Evolutionary conservation across 1,284 basidiomycete species (phyloP).

Genomic region (Microbotryomycetes sp.): DNA sequence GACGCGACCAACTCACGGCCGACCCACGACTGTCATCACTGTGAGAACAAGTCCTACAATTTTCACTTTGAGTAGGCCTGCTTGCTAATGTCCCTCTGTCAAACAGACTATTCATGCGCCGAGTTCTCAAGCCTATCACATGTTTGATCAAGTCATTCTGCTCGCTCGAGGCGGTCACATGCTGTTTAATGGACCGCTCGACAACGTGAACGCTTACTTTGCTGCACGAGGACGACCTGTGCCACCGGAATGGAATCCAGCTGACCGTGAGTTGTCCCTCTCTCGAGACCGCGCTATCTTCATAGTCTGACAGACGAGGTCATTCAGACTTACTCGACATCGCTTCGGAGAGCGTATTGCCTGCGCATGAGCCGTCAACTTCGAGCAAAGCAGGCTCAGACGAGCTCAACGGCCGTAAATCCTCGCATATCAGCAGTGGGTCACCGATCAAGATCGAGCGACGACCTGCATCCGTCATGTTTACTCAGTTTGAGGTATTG

Average conservation of each 20-base stretch:
- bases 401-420: not conserved
- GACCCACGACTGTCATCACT: constrained; percentile 62
- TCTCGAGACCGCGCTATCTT: not conserved
- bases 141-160: constrained; percentile 72
- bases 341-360: constrained; percentile 43
- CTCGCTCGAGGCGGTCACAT: constrained; percentile 63
- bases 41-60: constrained; percentile 74
- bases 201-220: constrained; percentile 61
- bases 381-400: not conserved
- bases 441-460: constrained; percentile 9
- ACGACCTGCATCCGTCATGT: constrained; percentile 54
- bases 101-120: constrained; percentile 40
- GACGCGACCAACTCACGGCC: constrained; percentile 48
- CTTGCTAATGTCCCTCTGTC: no score
- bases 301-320: not conserved
- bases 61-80: no score
- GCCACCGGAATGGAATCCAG: constrained; percentile 73
- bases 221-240: constrained; percentile 49
- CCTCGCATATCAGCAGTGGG: not conserved
- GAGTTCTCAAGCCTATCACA: constrained; percentile 73
- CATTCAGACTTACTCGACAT: constrained; percentile 59
- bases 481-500: constrained; percentile 76
- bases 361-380: not conserved
- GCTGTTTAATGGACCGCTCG: constrained; percentile 72
- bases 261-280: constrained; percentile 54